A percentile compares a stretch with the other conserved stretches of the same genome.
Conservation (phyloP, 805 yeast genomes). For the Metschnikowia amazonensis region DNA sequence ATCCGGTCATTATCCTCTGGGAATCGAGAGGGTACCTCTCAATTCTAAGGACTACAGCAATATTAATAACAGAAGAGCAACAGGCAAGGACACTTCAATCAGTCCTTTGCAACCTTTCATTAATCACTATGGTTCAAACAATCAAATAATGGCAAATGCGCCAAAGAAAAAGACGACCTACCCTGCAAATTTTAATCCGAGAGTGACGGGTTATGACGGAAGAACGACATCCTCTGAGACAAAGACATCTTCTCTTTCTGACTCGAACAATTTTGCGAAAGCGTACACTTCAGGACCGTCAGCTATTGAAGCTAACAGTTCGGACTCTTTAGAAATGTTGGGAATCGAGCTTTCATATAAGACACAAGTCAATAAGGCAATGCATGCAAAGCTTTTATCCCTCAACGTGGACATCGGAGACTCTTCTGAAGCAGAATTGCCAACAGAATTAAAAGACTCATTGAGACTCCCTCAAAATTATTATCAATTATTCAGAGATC, state of each 20-base stretch:
- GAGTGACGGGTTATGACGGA: conserved; percentile 10
- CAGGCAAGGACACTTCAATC: conserved; percentile 7
- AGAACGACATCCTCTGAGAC: conserved; percentile 11
- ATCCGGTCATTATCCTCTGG: background rate
- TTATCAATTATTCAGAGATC: conserved; percentile 45
- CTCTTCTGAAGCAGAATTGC: conserved; percentile 7
- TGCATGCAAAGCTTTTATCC: conserved; percentile 31
- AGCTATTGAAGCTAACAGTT: background rate
- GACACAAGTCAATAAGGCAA: conserved; percentile 40
- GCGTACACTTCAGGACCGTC: background rate
- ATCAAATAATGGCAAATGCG: conserved; percentile 8
- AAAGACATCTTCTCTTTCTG: conserved; percentile 7
- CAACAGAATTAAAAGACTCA: conserved; percentile 9
- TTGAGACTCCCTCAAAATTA: conserved; percentile 41
- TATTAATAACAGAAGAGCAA: conserved; percentile 8
- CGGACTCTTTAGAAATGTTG: conserved; percentile 30
- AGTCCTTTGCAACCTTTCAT: conserved; percentile 6
- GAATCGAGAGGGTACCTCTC: conserved; percentile 4
- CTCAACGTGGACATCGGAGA: conserved; percentile 9
- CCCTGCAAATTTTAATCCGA: conserved; percentile 27
- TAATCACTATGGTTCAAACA: conserved; percentile 7
- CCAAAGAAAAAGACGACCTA: conserved; percentile 10
- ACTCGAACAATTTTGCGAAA: conserved; percentile 1
- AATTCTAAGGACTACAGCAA: conserved; percentile 10
- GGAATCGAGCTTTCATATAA: conserved; percentile 53